Percentiles rank a stretch among this genome's conserved stretches.
Evolutionary conservation across 139 green algal species (phyloP).

Genomic region (Trebouxia sp.): DNA sequence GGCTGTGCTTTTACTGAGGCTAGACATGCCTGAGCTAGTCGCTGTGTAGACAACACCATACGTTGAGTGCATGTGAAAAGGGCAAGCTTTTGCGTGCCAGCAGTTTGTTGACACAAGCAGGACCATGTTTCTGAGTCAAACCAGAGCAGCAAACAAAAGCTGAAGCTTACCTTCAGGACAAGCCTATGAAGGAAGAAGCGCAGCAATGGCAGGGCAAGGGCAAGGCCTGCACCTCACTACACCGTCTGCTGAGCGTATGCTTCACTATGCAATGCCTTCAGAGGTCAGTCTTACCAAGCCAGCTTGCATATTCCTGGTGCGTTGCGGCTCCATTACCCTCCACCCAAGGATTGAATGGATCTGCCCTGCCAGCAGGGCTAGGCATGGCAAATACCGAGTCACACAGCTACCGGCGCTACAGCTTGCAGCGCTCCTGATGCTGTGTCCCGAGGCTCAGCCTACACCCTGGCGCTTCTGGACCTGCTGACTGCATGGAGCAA

Average conservation of each 20-base stretch:
- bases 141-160: not conserved
- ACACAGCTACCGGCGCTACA: too few relatives aligned
- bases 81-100: not conserved
- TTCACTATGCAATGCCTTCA: too few relatives aligned
- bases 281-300: not conserved
- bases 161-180: not conserved
- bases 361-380: not conserved
- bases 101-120: not conserved
- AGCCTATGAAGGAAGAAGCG: not conserved
- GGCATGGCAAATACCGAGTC: too few relatives aligned
- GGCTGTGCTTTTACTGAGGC: not conserved
- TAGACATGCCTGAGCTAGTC: not conserved
- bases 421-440: too few relatives aligned
- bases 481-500: too few relatives aligned
- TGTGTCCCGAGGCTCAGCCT: too few relatives aligned
- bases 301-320: not conserved
- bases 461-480: too few relatives aligned
- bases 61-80: not conserved
- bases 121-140: not conserved
- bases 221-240: conserved; percentile 26
- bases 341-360: conserved; percentile 11
- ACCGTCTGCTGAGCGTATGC: not conserved
- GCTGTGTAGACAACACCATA: not conserved
- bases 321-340: not conserved
- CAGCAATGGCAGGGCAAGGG: not conserved